Evolutionary conservation across 176 grass and related monocot species (phyloP).

Genomic region (Echinochloa phyllopogon): DNA sequence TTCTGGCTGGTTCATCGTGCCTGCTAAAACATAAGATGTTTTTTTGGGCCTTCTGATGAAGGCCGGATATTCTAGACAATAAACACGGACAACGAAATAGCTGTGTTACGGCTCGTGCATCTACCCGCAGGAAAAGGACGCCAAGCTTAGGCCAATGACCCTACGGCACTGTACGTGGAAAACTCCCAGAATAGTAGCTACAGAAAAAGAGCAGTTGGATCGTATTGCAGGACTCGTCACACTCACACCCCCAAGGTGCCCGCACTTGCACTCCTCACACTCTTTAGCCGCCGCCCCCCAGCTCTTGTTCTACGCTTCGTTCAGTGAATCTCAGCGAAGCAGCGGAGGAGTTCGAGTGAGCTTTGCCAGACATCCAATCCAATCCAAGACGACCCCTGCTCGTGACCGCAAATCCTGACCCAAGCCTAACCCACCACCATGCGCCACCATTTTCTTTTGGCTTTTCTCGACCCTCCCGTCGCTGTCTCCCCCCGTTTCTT

Average conservation of each 20-base stretch:
- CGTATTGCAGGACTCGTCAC: neutral
- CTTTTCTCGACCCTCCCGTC: neutral
- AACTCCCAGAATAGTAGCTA: neutral
- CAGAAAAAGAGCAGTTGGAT: neutral
- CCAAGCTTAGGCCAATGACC: neutral
- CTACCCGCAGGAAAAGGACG: neutral
- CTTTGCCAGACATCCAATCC: neutral
- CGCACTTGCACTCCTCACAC: neutral
- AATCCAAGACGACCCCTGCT: no score
- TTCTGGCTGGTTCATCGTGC: no score
- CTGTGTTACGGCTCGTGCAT: neutral
- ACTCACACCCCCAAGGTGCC: neutral
- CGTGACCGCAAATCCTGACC: constrained; percentile 29
- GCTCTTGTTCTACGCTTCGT: neutral
- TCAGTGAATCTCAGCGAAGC: neutral
- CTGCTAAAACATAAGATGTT: no score
- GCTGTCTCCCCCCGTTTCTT: neutral
- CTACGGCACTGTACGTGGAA: neutral
- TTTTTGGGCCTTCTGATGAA: no score
- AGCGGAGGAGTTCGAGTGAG: neutral
- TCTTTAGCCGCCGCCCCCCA: neutral
- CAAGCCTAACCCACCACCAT: neutral
- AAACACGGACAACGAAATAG: neutral
- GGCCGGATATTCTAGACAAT: no score
- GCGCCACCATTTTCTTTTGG: neutral